Evolutionary conservation across 441 rosid species (phyloP).

Genomic region (Raphanus hybrid): DNA sequence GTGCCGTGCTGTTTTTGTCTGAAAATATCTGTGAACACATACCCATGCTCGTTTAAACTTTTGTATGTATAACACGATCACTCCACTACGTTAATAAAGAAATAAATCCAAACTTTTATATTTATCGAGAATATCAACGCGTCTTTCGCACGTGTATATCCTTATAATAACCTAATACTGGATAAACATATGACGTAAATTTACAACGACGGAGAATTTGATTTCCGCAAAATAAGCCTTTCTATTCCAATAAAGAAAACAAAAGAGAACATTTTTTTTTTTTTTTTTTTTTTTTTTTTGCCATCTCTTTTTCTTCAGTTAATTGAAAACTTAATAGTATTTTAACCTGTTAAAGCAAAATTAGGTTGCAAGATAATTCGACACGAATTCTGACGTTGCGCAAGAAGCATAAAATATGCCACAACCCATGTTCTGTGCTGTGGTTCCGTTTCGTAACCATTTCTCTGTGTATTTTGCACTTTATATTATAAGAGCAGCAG

Average conservation of each 20-base stretch:
- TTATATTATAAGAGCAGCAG: too few relatives aligned
- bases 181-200: conserved; percentile 9
- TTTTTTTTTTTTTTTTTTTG: too few relatives aligned
- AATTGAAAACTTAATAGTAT: neutral
- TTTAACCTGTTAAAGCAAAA: neutral
- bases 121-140: conserved; percentile 5
- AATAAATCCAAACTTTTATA: conserved; percentile 2
- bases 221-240: neutral
- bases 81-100: conserved; percentile 19
- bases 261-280: too few relatives aligned
- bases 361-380: neutral
- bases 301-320: neutral
- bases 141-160: conserved; percentile 19
- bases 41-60: conserved; percentile 21
- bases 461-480: neutral
- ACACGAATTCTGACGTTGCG: neutral
- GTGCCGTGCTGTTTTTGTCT: conserved; percentile 20
- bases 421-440: neutral
- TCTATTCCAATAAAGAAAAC: too few relatives aligned
- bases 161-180: neutral
- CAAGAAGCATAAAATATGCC: neutral
- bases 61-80: conserved; percentile 24
- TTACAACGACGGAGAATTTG: neutral
- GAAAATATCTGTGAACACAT: conserved; percentile 20
- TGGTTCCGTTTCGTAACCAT: neutral